Evolutionary conservation across 371 early-diverging fungal species (phyloP).

Genomic region (Umbelopsis sp.): DNA sequence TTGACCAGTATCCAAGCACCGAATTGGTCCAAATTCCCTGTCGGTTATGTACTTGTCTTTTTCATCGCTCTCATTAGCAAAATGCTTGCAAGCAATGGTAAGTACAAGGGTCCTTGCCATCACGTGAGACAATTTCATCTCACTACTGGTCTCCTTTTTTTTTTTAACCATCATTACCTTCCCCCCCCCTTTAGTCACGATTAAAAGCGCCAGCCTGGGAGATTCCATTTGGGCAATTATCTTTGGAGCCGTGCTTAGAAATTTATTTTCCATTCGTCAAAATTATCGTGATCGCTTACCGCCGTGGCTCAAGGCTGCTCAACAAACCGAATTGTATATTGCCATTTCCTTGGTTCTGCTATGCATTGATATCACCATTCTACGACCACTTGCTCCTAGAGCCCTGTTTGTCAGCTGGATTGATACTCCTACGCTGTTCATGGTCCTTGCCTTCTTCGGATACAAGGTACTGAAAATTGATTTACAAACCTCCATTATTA

Average conservation of each 20-base stretch:
- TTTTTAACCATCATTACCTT: background rate
- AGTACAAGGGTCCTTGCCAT: background rate
- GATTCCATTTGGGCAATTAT: constrained; percentile 70
- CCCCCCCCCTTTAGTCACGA: constrained; percentile 26
- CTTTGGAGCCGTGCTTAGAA: constrained; percentile 56
- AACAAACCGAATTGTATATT: constrained; percentile 66
- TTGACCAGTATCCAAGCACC: constrained; percentile 44
- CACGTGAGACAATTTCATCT: background rate
- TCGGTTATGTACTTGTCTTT: constrained; percentile 56
- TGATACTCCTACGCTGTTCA: constrained; percentile 61
- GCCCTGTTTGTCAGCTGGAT: constrained; percentile 69
- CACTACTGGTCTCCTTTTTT: background rate
- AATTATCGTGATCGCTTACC: constrained; percentile 45
- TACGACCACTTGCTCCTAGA: constrained; percentile 59
- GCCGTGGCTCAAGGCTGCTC: constrained; percentile 59
- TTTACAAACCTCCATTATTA: constrained; percentile 60
- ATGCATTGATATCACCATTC: constrained; percentile 60
- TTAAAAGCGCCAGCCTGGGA: constrained; percentile 55
- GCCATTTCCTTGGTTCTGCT: constrained; percentile 62
- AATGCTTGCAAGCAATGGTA: constrained; percentile 62
- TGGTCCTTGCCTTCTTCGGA: constrained; percentile 57
- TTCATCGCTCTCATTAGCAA: constrained; percentile 56
- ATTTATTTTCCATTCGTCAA: constrained; percentile 39
- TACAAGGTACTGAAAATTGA: constrained; percentile 58
- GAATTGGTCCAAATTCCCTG: constrained; percentile 46